Evolutionary conservation across 202 grass and related monocot genomes (phyloP).

Genomic region (Tripidium arundinaceum): DNA sequence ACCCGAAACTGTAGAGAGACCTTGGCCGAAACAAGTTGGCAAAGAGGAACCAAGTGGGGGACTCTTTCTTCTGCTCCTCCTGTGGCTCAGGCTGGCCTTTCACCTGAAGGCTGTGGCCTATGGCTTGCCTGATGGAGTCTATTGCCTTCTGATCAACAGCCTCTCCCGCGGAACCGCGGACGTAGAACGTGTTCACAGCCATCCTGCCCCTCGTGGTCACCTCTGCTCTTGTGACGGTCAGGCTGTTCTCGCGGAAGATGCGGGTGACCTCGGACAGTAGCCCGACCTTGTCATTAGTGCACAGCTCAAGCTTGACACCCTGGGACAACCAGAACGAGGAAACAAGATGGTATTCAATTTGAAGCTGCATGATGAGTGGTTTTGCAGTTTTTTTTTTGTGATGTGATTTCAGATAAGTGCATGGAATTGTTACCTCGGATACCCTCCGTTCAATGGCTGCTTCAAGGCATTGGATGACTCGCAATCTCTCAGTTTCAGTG

Average conservation of each 20-base stretch:
- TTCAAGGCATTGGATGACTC: conserved; percentile 75
- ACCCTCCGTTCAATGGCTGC: conserved; percentile 74
- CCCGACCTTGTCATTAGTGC: conserved; percentile 62
- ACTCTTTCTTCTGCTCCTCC: conserved; percentile 42
- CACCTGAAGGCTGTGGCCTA: conserved; percentile 69
- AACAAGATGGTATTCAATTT: neutral
- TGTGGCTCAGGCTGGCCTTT: conserved; percentile 50
- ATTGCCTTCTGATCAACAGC: conserved; percentile 63
- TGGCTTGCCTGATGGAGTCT: conserved; percentile 63
- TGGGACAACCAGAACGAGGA: conserved; percentile 4
- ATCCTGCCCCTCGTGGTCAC: conserved; percentile 59
- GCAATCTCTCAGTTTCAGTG: conserved; percentile 63
- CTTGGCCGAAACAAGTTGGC: conserved; percentile 61
- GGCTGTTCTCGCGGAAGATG: conserved; percentile 81
- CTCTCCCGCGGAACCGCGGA: conserved; percentile 47
- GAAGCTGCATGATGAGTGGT: neutral
- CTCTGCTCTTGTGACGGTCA: conserved; percentile 73
- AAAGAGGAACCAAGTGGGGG: conserved; percentile 71
- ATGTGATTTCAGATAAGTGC: conserved; percentile 5
- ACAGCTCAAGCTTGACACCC: conserved; percentile 82
- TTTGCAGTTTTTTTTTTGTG: neutral
- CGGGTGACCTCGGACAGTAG: conserved; percentile 76
- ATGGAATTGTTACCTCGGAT: conserved; percentile 57
- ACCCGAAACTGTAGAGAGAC: conserved; percentile 53
- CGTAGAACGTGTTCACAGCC: conserved; percentile 75